Conservation (phyloP, 768 basidiomycete species). For the Boletus sp. region DNA sequence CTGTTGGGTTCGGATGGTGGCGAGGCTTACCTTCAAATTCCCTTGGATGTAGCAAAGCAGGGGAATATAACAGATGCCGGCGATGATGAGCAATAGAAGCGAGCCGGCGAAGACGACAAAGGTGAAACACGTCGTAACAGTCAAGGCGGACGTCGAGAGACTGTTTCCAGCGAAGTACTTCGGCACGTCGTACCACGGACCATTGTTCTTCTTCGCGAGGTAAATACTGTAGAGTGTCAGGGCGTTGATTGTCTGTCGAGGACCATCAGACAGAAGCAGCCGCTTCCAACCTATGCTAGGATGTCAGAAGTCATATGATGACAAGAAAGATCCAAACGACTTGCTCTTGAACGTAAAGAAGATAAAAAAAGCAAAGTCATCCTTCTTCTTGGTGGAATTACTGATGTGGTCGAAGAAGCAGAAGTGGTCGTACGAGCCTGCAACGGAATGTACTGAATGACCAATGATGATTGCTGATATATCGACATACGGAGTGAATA, state of each 20-base stretch:
- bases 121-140: constrained; percentile 89
- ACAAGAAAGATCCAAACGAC: constrained; percentile 24
- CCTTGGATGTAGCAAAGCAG: constrained; percentile 94
- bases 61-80: constrained; percentile 90
- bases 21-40: constrained; percentile 76
- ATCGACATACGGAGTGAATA: constrained; percentile 83
- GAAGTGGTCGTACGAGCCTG: constrained; percentile 95
- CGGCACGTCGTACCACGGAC: constrained; percentile 63
- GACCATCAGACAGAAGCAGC: constrained; percentile 88
- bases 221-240: constrained; percentile 94
- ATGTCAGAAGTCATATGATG: not conserved
- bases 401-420: constrained; percentile 98
- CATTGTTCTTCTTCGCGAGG: constrained; percentile 49
- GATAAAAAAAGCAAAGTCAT: constrained; percentile 98
- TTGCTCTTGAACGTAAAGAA: constrained; percentile 99
- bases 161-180: constrained; percentile 81
- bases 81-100: constrained; percentile 74
- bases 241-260: constrained; percentile 97
- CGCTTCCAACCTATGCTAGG: constrained; percentile 71
- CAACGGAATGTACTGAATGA: not conserved
- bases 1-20: not conserved
- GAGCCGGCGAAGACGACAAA: constrained; percentile 85
- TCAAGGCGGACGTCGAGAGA: constrained; percentile 77
- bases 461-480: not conserved
- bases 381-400: constrained; percentile 92